Percentiles rank a stretch among this genome's conserved stretches.
phyloP scores from a whole-genome alignment of 441 rosid genomes.

The Pelargonium fulgidum region DNA sequence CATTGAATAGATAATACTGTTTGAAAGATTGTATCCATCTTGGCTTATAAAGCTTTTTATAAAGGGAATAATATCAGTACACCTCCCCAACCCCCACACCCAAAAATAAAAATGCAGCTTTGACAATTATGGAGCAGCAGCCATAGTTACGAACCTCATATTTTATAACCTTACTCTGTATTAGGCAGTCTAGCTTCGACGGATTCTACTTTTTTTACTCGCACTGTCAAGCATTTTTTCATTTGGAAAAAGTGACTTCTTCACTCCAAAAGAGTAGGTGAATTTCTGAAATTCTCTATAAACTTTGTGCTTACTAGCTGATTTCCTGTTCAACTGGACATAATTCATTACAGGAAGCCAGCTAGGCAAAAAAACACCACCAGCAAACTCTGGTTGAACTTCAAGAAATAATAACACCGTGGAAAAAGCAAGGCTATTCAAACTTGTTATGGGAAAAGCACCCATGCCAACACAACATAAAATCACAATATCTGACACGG shows the following conservation, averaged over 20 bases:
- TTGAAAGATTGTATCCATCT: background rate
- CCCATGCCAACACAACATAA: slow-evolving; percentile 4
- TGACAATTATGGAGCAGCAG: too few species aligned
- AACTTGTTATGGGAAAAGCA: background rate
- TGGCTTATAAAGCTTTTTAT: background rate
- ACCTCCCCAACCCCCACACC: background rate
- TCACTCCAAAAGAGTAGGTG: background rate
- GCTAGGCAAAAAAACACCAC: background rate
- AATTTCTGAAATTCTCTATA: background rate
- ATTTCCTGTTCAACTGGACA: background rate
- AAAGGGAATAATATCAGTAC: background rate
- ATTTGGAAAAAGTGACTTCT: background rate
- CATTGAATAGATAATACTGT: background rate
- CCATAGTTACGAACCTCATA: too few species aligned
- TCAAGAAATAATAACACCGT: background rate
- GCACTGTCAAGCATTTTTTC: background rate
- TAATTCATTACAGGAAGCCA: background rate
- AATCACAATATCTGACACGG: background rate
- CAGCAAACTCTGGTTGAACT: background rate
- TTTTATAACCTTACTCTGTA: too few species aligned
- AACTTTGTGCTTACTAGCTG: background rate
- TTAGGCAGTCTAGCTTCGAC: background rate
- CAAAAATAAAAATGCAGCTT: background rate
- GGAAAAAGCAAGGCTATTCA: background rate
- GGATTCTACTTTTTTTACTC: background rate